These are phyloP conservation scores for Naegleria fowleri DNA, from an alignment of 208 protist genomes.

Conservation along the genomic window DNA sequence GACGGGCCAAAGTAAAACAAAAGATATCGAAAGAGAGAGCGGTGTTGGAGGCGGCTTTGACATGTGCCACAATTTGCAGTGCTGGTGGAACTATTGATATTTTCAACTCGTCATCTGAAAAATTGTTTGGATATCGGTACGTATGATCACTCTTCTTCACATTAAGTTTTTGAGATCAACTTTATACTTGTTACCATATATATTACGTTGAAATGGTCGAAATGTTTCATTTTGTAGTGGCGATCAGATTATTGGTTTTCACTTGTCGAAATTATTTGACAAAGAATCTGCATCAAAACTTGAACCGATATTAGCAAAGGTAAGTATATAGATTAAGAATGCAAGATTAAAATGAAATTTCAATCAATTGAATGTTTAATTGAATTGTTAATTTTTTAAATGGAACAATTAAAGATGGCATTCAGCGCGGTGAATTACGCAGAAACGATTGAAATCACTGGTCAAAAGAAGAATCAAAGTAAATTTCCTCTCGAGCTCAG, in stretches of 20 bases:
- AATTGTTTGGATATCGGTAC: not conserved
- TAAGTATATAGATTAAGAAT: too few relatives aligned
- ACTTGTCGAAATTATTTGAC: not conserved
- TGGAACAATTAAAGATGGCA: not conserved
- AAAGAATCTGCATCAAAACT: not conserved
- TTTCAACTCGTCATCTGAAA: not conserved
- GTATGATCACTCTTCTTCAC: too few relatives aligned
- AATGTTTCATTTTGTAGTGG: too few relatives aligned
- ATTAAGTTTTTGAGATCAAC: too few relatives aligned
- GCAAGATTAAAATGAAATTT: too few relatives aligned
- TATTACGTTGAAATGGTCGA: too few relatives aligned
- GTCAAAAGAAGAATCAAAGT: not conserved
- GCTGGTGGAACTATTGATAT: not conserved
- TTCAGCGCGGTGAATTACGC: not conserved
- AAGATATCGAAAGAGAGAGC: not conserved
- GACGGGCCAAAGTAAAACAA: not conserved
- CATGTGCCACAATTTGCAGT: not conserved
- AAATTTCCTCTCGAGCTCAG: not conserved
- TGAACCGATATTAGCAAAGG: not conserved
- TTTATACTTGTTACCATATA: too few relatives aligned
- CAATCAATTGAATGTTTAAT: too few relatives aligned
- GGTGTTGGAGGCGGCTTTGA: not conserved
- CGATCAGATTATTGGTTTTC: not conserved
- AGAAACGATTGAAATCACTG: not conserved
- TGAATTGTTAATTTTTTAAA: too few relatives aligned